Evolutionary conservation across 345 rosid species (phyloP).

Genomic region (Brassica incana): DNA sequence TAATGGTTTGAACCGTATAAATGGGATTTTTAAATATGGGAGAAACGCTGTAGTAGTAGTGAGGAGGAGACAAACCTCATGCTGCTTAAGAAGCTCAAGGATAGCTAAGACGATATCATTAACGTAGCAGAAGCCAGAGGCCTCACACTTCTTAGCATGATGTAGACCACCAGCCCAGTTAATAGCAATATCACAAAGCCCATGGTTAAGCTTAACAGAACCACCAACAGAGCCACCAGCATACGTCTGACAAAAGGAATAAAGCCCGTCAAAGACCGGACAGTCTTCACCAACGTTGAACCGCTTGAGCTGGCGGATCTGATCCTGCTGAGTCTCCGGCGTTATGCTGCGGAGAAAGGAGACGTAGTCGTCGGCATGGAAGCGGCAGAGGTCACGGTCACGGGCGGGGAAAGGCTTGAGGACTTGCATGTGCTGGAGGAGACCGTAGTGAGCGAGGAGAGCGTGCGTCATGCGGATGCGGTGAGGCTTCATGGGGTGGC

Average conservation of each 20-base stretch:
- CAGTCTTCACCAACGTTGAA: conserved; percentile 79
- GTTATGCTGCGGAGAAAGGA: conserved; percentile 63
- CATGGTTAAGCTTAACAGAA: conserved; percentile 66
- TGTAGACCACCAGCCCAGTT: conserved; percentile 77
- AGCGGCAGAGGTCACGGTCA: conserved; percentile 72
- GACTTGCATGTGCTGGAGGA: conserved; percentile 75
- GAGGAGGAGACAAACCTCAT: conserved; percentile 49
- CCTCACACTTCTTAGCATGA: conserved; percentile 68
- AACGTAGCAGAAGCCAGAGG: conserved; percentile 57
- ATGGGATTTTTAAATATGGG: neutral
- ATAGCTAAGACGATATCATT: conserved; percentile 74
- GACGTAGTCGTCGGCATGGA: conserved; percentile 71
- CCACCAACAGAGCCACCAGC: conserved; percentile 78
- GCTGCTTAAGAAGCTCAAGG: conserved; percentile 70
- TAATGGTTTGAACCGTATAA: neutral
- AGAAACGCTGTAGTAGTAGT: neutral
- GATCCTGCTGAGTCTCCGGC: conserved; percentile 75
- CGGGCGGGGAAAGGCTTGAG: conserved; percentile 63
- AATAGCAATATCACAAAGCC: conserved; percentile 59
- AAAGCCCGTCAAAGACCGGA: conserved; percentile 72
- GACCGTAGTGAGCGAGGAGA: conserved; percentile 55
- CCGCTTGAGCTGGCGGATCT: conserved; percentile 64
- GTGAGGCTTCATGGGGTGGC: conserved; percentile 70
- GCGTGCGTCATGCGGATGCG: conserved; percentile 65
- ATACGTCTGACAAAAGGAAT: conserved; percentile 71